Base-by-base conservation (phyloP, 2,329 filamentous ascomycete genomes). In the Hypoxylon sp. region DNA sequence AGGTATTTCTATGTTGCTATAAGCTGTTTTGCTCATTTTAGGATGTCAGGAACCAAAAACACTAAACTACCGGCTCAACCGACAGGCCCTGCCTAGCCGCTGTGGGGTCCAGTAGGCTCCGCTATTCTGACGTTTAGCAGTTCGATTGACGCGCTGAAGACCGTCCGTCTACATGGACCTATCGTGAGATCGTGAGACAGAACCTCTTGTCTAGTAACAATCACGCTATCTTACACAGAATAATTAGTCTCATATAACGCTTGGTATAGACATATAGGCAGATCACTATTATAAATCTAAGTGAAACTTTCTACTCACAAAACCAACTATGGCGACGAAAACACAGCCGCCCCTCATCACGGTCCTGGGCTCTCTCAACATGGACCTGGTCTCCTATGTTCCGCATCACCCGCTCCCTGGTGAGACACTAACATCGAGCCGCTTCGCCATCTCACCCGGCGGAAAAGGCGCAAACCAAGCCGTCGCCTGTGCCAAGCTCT, bases 381-480 rank as follows among this genome's bases (percentile, higher is more conserved):
- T 93, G 78, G 95, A 99, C 83, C 90, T 98, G 70, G 93, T 97
- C 70, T 94, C 93, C 44, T 90, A 93, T 75, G 96, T 96, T 35
- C 85, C 93, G 4, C 93, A 95, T 70, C 89, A 97, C 70, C 95
- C 96, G 1, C 83, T 86, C 1, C 90, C 92, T 0, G 96, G 95
- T 72, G 95, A 99, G 82, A 98, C 95, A 2, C 86, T 98, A 56
- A 94, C 92, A 2, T 88, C 93, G 52, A 89, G 84, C 71, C 89
- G 89, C 19, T 97, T 97, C 82, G 87, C 87, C 76, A 93, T 91
- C 37, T 94, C 92, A 47, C 91, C 92, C 31, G 96, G 95, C 75
- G 95, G 96, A 63, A 99, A 99, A 82, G 95, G 95, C 71, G 94
- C 94, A 67, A 98, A 98, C 83, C 95, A 98, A 83, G 94, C 94